phyloP scores from a whole-genome alignment of 1,139 yeast genomes.

The Sugiyamaella novakii region DNA sequence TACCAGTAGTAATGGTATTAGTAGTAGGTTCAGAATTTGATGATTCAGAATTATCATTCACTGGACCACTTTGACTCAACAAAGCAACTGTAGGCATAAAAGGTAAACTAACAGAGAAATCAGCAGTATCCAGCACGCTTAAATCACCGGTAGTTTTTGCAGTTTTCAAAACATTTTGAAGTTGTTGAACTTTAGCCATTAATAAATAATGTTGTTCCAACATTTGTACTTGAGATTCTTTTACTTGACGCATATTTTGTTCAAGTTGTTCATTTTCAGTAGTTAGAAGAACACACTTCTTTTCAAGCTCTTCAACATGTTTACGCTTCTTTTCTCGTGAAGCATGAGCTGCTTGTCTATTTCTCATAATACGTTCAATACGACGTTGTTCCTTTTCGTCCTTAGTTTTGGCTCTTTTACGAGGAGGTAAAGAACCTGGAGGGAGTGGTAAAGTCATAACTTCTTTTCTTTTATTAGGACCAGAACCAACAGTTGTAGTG shows the following conservation, averaged over 20 bases:
- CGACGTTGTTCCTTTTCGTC: constrained; percentile 97
- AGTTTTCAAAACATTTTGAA: constrained; percentile 34
- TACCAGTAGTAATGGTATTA: not conserved
- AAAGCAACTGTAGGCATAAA: constrained; percentile 10
- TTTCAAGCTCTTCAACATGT: constrained; percentile 84
- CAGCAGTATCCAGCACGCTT: constrained; percentile 31
- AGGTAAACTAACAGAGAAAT: constrained; percentile 13
- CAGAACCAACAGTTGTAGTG: constrained; percentile 25
- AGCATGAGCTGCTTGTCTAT: constrained; percentile 96
- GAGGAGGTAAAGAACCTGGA: constrained; percentile 71
- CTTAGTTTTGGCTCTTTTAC: constrained; percentile 93
- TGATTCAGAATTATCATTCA: not conserved
- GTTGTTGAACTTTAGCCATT: constrained; percentile 35
- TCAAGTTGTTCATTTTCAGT: constrained; percentile 37
- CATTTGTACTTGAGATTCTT: constrained; percentile 33
- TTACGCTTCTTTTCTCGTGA: constrained; percentile 94
- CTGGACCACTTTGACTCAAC: not conserved
- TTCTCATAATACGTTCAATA: constrained; percentile 86
- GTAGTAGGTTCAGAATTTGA: not conserved
- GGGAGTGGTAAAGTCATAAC: constrained; percentile 42
- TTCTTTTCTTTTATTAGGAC: constrained; percentile 35
- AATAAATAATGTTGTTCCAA: constrained; percentile 34
- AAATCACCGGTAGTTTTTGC: constrained; percentile 40
- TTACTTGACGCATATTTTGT: constrained; percentile 31
- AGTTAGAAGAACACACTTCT: constrained; percentile 39